Base-by-base conservation (phyloP, 495 filamentous ascomycete genomes). In the Xanthoparmelia taractica region DNA sequence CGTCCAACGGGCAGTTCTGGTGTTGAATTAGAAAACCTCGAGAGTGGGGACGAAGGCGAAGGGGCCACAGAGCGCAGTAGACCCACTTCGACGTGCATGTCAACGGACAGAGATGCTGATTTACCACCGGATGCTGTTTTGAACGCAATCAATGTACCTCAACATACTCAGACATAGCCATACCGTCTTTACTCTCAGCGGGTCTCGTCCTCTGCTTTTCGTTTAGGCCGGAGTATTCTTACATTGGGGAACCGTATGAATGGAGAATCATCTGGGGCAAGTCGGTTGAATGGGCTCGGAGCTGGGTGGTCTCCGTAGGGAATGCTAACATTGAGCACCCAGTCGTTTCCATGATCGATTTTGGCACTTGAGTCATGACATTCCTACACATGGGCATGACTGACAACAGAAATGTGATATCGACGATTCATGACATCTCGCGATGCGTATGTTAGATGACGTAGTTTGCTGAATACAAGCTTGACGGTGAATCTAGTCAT, bases 1-100 rank as follows among this genome's bases (percentile, higher is more conserved):
- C 77, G 85, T 27, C 50, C 43, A 62, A 36, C 63, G 25, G 38
- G 31, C 20, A 57, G 56, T 0, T 45, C 31, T 2, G 34, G 29
- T 54, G 36, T 38, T 43, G 60, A 58, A 4, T 57, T 37, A 36
- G 59, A 59, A 11, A 43, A 41, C 15, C 36, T 36, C 41, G 56
- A 47, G 2, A 38, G 43, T 52, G 52, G 38, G 11, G 58, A 37
- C 55, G 37, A 57, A 23, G 25, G 20, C 13, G 57, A 57, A 6
- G 57, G 57, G 27, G 34, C 40, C 27, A 48, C 8, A 12, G 43
- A 50, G 33, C 61, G 40, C 31, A 50, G 36, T 18, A n/a, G n/a
- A 48, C 48, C 55, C n/a, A 58, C 33, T 31, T 58, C 54, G 23
- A 48, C 18, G 12, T 11, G 20, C 23, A 63, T 31, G 36, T 58